Conservation (phyloP, 805 yeast genomes). For the Zygosaccharomyces rouxii region DNA sequence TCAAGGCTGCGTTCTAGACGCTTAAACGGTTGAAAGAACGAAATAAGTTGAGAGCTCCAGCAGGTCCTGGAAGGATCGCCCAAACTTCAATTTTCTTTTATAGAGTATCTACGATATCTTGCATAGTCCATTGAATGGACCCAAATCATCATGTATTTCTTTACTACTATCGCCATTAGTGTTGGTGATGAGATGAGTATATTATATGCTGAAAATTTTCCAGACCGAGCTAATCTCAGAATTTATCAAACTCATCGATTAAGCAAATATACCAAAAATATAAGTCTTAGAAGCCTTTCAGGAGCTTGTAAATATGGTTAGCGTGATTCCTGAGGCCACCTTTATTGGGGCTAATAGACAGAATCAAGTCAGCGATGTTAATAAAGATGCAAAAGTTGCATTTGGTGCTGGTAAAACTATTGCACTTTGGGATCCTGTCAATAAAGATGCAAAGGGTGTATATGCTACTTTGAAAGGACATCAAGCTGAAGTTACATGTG, state of each 20-base stretch:
- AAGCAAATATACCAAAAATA: not conserved
- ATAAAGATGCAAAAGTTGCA: slow-evolving; percentile 44
- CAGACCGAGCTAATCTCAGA: slow-evolving; percentile 5
- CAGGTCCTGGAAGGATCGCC: slow-evolving; percentile 1
- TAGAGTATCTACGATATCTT: slow-evolving; percentile 8
- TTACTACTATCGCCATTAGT: not conserved
- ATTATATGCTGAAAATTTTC: slow-evolving; percentile 1
- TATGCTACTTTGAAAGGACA: slow-evolving; percentile 57
- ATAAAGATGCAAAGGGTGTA: slow-evolving; percentile 43
- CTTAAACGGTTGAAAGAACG: slow-evolving; percentile 10
- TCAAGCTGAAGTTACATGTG: slow-evolving; percentile 59
- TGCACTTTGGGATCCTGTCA: slow-evolving; percentile 66
- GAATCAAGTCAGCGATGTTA: slow-evolving; percentile 53
- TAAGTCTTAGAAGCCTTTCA: not conserved
- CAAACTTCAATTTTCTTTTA: not conserved
- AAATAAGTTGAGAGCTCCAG: not conserved
- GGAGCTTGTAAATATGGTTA: slow-evolving; percentile 5
- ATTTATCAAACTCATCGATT: not conserved
- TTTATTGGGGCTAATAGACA: slow-evolving; percentile 73
- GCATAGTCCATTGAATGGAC: slow-evolving; percentile 28
- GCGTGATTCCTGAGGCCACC: slow-evolving; percentile 45
- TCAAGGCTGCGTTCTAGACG: slow-evolving; percentile 71
- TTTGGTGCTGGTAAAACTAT: slow-evolving; percentile 65
- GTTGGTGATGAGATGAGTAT: not conserved
- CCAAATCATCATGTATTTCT: not conserved